phyloP scores from a whole-genome alignment of 257 asterid genomes.

The Solanum chaucha region DNA sequence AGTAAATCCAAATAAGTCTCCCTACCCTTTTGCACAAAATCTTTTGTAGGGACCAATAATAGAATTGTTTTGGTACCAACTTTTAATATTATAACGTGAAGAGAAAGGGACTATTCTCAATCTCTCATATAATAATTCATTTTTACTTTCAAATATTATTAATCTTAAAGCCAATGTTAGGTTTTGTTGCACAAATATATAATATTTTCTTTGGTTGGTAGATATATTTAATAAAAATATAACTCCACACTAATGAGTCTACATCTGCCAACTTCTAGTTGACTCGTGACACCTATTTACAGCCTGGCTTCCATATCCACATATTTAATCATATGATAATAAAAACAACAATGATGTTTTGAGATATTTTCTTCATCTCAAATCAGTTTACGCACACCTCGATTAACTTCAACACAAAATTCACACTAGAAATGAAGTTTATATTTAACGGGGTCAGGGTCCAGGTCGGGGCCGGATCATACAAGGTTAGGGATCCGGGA shows the following conservation, averaged over 20 bases:
- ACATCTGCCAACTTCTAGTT: not conserved
- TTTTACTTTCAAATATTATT: not conserved
- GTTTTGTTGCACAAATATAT: not conserved
- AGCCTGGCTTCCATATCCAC: conserved; percentile 11
- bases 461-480: conserved; percentile 3
- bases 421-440: not conserved
- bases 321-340: not conserved
- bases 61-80: conserved; percentile 5
- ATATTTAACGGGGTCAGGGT: not conserved
- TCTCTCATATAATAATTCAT: not conserved
- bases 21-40: conserved; percentile 22
- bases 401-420: too few species aligned
- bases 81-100: conserved; percentile 5
- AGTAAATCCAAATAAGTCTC: conserved; percentile 9
- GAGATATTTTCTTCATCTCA: not conserved
- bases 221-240: conserved; percentile 7
- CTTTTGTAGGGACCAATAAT: conserved; percentile 31
- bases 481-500: conserved; percentile 31
- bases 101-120: conserved; percentile 11
- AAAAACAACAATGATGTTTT: not conserved
- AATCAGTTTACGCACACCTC: not conserved
- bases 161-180: not conserved
- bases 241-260: not conserved
- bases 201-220: conserved; percentile 10
- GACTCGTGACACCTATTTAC: conserved; percentile 16